Base-by-base conservation (phyloP, 2,329 filamentous ascomycete species). In the Ploettnerulaceae sp. region DNA sequence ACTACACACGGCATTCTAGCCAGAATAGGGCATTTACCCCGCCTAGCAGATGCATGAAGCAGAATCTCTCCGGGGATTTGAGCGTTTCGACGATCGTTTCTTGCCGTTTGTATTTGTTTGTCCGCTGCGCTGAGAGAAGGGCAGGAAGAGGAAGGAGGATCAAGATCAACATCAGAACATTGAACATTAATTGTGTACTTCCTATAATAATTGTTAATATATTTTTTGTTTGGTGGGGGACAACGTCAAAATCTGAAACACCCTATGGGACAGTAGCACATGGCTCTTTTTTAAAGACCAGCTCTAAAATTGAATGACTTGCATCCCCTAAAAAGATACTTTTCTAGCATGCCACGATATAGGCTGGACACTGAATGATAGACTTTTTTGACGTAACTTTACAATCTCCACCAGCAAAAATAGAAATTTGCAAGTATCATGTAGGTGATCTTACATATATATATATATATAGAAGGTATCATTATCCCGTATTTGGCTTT, bases 21-120 rank as follows among this genome's bases (percentile, higher is more conserved):
- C 47, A 25, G 18, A 51, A 45, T n/a, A 15, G 41, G 49, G 25
- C 15, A 20, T 8, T 14, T 48, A 52, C 54, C 49, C 54, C 54
- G 52, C 49, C 26, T 48, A 37, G 29, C 40, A 34, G 36, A 17
- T 45, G 46, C 45, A 49, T 40, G 38, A 48, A 48, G 21, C 45
- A 20, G 25, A 42, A 42, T 22, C 18, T 42, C 37, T 35, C 26
- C 39, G 38, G 44, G 33, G 33, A 47, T 40, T 43, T 47, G 48
- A 37, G 29, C 38, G 39, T 44, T 44, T 51, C 44, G 39, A 33
- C 28, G 39, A 43, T 45, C 33, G 31, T 45, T 45, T 49, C 47
- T 45, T 18, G 20, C 32, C 20, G 28, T 14, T 42, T 12, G 2
- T 14, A 12, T 17, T 34, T 6, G n/a, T n/a, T 24, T 15, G 28